Evolutionary conservation across 2,329 filamentous ascomycete species (phyloP), one percentile per base, ranked within the genome.

Genomic region (Reticulascus tulasneorum): DNA sequence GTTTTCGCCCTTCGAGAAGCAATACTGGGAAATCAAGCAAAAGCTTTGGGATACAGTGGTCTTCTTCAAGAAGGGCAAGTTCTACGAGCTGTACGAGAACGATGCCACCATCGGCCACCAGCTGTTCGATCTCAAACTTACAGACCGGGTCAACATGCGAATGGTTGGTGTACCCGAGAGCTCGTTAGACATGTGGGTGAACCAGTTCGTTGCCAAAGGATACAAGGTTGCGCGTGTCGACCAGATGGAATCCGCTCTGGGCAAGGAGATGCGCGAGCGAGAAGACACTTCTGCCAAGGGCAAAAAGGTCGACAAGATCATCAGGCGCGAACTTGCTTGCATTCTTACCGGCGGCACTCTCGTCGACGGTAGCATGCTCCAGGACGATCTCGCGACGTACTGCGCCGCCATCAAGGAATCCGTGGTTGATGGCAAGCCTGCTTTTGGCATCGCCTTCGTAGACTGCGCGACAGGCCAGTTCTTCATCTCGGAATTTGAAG

Each of bases 31-130:
- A 53, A 97, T 98, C 61, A 98, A 98, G 66, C 86, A 90, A 60
- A 96, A 96, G 51, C 86, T 94, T 47, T 97, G 87, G 86, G 89
- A 96, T 48, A 96, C 90, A 0, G 84, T 98, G 29, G 91, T 98
- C 12, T 98, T 98, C 64, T 98, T 98, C 80, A 98, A 97, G 64
- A 98, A 98, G 70, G 93, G 93, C 53, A 98, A 98, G 53, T 98
- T 98, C 62, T 98, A 96, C 56, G 93, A 98, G 58, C 73, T 98
- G 0, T 98, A 97, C 54, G 93, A 98, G 59, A 95, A 96, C 42
- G 93, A 98, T 62, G 93, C 93, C 6, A 95, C 91, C 0, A 83
- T 97, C 37, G 93, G 93, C 5, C 90, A 98, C 56, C 93, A 97
- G 58, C 72, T 96, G 12, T 98, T 98, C 51, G 93, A 98, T 59